These are phyloP conservation scores for Onygena corvina DNA, from an alignment of 2,329 filamentous ascomycete genomes.

Conservation along the genomic window DNA sequence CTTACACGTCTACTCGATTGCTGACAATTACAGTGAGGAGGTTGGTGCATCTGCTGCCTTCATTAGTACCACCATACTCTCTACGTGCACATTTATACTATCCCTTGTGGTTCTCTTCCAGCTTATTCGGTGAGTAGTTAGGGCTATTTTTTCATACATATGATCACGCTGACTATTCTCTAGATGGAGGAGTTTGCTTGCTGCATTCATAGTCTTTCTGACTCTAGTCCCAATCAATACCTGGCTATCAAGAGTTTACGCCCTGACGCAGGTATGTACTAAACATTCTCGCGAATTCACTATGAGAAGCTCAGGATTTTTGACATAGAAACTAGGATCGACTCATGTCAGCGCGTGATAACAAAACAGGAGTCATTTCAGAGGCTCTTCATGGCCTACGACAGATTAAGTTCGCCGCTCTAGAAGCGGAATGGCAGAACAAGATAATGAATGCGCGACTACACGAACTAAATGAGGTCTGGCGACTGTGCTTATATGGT, in stretches of 20 bases:
- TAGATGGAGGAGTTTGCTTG: slow-evolving; percentile 5
- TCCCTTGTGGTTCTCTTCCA: not conserved
- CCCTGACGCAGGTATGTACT: not conserved
- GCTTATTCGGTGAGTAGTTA: not conserved
- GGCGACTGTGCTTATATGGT: slow-evolving; percentile 3
- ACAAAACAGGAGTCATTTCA: not conserved
- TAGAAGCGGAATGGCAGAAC: slow-evolving; percentile 7
- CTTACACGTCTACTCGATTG: not conserved
- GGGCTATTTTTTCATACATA: not conserved
- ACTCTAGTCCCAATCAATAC: not conserved
- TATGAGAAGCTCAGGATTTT: no score
- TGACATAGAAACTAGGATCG: not conserved
- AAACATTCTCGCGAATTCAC: not conserved
- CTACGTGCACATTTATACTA: slow-evolving; percentile 1
- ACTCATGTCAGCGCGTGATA: slow-evolving; percentile 6
- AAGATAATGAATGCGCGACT: slow-evolving; percentile 2
- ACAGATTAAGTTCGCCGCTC: slow-evolving; percentile 5
- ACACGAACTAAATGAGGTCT: not conserved
- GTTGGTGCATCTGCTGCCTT: not conserved
- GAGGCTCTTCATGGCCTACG: slow-evolving; percentile 6
- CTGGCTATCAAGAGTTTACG: not conserved
- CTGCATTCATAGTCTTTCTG: not conserved
- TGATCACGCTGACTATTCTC: not conserved
- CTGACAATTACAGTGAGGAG: not conserved
- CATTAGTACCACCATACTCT: not conserved